Evolutionary conservation across 352 stramenopile genomes (phyloP).

Genomic region (Pythium rishiriense): DNA sequence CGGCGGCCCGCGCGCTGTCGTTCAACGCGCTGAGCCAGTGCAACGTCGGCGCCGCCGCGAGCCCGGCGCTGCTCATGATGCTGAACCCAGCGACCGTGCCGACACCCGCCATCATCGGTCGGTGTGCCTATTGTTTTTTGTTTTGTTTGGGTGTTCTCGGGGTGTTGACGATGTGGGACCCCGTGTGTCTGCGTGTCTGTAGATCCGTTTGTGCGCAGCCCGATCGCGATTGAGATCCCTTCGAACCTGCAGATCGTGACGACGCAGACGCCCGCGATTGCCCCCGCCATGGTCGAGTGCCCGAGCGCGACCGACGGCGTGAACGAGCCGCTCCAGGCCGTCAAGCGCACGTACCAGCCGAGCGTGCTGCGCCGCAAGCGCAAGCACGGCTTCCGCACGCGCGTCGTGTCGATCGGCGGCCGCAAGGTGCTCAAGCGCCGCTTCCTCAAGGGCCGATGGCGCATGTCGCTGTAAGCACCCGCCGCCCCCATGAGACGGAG

Average conservation of each 20-base stretch:
- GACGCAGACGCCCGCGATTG: conserved; percentile 39
- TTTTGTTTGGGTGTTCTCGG: background rate
- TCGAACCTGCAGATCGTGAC: conserved; percentile 32
- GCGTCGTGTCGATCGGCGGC: conserved; percentile 71
- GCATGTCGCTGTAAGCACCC: conserved; percentile 68
- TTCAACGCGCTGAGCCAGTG: background rate
- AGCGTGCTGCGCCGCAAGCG: conserved; percentile 85
- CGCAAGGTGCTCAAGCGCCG: conserved; percentile 80
- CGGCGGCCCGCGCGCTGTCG: conserved; percentile 17
- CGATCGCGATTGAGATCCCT: conserved; percentile 48
- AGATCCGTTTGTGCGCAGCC: conserved; percentile 41
- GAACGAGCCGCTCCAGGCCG: conserved; percentile 67
- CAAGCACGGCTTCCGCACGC: conserved; percentile 84
- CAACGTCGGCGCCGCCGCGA: conserved; percentile 6
- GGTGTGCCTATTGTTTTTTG: background rate
- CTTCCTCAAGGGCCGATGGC: conserved; percentile 81
- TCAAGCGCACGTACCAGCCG: conserved; percentile 88
- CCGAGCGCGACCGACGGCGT: conserved; percentile 35
- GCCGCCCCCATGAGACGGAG: background rate
- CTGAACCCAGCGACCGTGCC: conserved; percentile 22
- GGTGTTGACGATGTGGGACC: background rate
- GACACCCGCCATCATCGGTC: conserved; percentile 21
- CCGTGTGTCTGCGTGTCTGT: background rate
- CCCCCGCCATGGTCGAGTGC: conserved; percentile 40
- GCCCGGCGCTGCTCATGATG: conserved; percentile 27